phyloP scores from a whole-genome alignment of 2,329 filamentous ascomycete species.

The Nemania serpens region DNA sequence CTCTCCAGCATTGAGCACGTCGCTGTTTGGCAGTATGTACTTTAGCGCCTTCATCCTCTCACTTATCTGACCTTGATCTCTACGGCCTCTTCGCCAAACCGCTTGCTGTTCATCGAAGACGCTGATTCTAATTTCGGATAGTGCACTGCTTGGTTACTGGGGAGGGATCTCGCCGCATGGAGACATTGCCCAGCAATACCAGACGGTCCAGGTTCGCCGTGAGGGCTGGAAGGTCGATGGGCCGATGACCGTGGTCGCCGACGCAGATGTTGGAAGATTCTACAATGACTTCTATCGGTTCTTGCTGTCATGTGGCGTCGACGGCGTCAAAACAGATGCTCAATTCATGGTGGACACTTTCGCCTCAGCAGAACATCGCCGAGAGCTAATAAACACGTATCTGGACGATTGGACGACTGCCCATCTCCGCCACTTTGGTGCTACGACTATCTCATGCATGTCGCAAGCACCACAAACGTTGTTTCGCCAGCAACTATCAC shows the following conservation, averaged over 20 bases:
- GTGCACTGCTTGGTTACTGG: slow-evolving; percentile 83
- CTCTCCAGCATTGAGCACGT: slow-evolving; percentile 79
- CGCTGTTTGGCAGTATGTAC: slow-evolving; percentile 78
- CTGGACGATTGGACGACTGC: slow-evolving; percentile 86
- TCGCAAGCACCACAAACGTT: slow-evolving; percentile 84
- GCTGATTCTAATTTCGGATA: slow-evolving; percentile 1
- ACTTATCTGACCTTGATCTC: background rate
- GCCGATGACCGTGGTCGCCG: slow-evolving; percentile 73
- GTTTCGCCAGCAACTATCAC: slow-evolving; percentile 81
- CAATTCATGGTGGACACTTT: slow-evolving; percentile 88
- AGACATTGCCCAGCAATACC: slow-evolving; percentile 76
- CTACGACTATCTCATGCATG: slow-evolving; percentile 90
- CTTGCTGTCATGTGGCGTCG: slow-evolving; percentile 72
- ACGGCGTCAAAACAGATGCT: slow-evolving; percentile 90
- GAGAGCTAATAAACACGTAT: slow-evolving; percentile 73
- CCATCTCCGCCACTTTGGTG: slow-evolving; percentile 76
- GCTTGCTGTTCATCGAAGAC: background rate
- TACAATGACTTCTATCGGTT: slow-evolving; percentile 94
- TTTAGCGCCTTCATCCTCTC: background rate
- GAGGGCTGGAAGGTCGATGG: slow-evolving; percentile 60
- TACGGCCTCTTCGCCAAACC: background rate
- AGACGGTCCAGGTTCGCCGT: slow-evolving; percentile 66
- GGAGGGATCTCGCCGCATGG: slow-evolving; percentile 80
- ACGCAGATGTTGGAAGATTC: slow-evolving; percentile 74
- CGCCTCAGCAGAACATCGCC: slow-evolving; percentile 69